Percentiles rank a stretch among this genome's conserved stretches.
Evolutionary conservation across 306 rosid genomes (phyloP).

Genomic region (Corylus americana): DNA sequence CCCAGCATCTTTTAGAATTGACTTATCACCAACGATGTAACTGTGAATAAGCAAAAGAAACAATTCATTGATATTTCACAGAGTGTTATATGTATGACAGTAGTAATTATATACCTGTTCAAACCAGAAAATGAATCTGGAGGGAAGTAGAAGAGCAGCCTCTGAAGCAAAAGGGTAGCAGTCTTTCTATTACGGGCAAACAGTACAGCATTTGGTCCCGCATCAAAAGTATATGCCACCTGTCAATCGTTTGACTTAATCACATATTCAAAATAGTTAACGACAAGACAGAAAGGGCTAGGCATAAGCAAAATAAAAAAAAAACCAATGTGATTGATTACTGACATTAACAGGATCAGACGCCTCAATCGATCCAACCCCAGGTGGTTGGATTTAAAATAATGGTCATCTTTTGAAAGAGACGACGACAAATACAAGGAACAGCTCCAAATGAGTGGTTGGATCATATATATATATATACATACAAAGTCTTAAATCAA

Average conservation of each 20-base stretch:
- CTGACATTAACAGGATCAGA: background rate
- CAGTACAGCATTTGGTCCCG: conserved; percentile 92
- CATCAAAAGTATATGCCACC: conserved; percentile 38
- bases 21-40: conserved; percentile 78
- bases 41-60: conserved; percentile 42
- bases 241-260: conserved; percentile 22
- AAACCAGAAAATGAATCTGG: conserved; percentile 75
- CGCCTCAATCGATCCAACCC: background rate
- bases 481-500: too few relatives aligned
- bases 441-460: too few relatives aligned
- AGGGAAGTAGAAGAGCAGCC: conserved; percentile 87
- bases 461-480: too few relatives aligned
- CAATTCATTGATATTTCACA: background rate
- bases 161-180: conserved; percentile 78
- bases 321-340: background rate
- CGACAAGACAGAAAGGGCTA: too few relatives aligned
- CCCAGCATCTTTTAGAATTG: conserved; percentile 85
- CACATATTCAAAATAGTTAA: background rate
- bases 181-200: conserved; percentile 83
- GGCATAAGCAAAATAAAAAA: background rate
- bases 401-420: too few relatives aligned
- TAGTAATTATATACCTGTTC: conserved; percentile 48
- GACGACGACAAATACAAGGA: background rate
- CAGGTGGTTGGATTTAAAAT: background rate
- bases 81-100: conserved; percentile 3